phyloP scores from a whole-genome alignment of 1,139 yeast species.

The Yamadazyma mexicana region DNA sequence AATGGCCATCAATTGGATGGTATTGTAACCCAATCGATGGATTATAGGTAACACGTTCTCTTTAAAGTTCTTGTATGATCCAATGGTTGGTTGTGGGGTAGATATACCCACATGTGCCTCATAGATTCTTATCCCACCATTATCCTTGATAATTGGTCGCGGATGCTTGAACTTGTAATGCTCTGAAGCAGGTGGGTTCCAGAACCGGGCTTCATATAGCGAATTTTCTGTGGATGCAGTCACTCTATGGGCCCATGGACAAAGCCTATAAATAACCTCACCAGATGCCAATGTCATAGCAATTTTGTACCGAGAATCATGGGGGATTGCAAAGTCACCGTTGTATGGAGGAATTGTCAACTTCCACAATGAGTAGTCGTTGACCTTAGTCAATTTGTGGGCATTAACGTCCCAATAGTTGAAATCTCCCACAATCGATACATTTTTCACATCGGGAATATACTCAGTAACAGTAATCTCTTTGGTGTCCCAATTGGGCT shows the following conservation, averaged over 20 bases:
- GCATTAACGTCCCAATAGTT: constrained; percentile 71
- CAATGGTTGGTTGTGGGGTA: constrained; percentile 82
- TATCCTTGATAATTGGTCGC: constrained; percentile 51
- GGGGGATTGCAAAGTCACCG: constrained; percentile 70
- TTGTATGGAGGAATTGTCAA: constrained; percentile 54
- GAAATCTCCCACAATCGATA: constrained; percentile 85
- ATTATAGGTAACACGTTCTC: constrained; percentile 79
- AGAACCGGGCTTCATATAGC: constrained; percentile 81
- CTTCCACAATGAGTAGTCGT: constrained; percentile 69
- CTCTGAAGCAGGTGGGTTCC: constrained; percentile 65
- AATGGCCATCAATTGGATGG: constrained; percentile 94
- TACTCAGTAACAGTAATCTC: constrained; percentile 72
- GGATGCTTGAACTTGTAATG: constrained; percentile 60
- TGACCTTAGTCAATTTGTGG: constrained; percentile 55
- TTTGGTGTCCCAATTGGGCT: constrained; percentile 52
- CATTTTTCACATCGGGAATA: constrained; percentile 82
- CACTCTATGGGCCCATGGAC: constrained; percentile 87
- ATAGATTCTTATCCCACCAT: constrained; percentile 71
- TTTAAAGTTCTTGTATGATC: constrained; percentile 84
- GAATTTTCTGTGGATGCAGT: constrained; percentile 55
- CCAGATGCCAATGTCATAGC: constrained; percentile 67
- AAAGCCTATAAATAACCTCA: constrained; percentile 72
- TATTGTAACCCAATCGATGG: constrained; percentile 81
- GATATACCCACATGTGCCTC: constrained; percentile 98
- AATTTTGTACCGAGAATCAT: constrained; percentile 78